Percentiles rank a stretch among this genome's conserved stretches.
phyloP scores from a whole-genome alignment of 768 basidiomycete species.

The Hygrocybe coccinea region DNA sequence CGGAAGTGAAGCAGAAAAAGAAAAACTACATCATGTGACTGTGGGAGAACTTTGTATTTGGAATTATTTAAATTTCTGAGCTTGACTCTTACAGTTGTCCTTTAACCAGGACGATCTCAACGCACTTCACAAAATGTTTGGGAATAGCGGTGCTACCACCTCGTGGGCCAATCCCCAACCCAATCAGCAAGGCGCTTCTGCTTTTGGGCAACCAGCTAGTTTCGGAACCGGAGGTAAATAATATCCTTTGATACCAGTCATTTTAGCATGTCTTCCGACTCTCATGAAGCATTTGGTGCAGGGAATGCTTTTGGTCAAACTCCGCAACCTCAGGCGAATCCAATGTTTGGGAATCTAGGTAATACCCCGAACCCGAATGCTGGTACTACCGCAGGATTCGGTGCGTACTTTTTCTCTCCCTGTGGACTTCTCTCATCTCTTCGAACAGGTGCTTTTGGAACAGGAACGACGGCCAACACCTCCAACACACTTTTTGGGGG shows the following conservation, averaged over 20 bases:
- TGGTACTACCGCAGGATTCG: constrained; percentile 37
- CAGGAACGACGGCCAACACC: constrained; percentile 29
- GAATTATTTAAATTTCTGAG: background rate
- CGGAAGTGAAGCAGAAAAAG: background rate
- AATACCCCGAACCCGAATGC: constrained; percentile 29
- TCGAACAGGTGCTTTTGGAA: constrained; percentile 43
- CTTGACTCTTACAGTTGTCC: constrained; percentile 16
- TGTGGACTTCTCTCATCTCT: constrained; percentile 17
- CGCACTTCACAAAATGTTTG: constrained; percentile 51
- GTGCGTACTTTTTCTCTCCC: constrained; percentile 26
- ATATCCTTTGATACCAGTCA: constrained; percentile 16
- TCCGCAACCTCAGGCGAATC: constrained; percentile 60
- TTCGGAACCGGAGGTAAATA: constrained; percentile 23
- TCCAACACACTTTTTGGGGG: constrained; percentile 54
- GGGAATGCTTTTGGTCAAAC: constrained; percentile 56
- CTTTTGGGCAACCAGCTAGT: constrained; percentile 25
- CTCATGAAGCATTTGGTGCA: constrained; percentile 47
- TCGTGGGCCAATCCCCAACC: constrained; percentile 67
- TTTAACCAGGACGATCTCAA: background rate
- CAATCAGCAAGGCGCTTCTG: constrained; percentile 63
- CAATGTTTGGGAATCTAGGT: constrained; percentile 71
- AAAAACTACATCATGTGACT: background rate
- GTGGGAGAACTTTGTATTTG: constrained; percentile 10
- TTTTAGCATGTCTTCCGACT: constrained; percentile 21
- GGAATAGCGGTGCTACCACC: constrained; percentile 45